Base-by-base conservation (phyloP, 1,284 basidiomycete genomes). In the Ganoderma resinaceum region DNA sequence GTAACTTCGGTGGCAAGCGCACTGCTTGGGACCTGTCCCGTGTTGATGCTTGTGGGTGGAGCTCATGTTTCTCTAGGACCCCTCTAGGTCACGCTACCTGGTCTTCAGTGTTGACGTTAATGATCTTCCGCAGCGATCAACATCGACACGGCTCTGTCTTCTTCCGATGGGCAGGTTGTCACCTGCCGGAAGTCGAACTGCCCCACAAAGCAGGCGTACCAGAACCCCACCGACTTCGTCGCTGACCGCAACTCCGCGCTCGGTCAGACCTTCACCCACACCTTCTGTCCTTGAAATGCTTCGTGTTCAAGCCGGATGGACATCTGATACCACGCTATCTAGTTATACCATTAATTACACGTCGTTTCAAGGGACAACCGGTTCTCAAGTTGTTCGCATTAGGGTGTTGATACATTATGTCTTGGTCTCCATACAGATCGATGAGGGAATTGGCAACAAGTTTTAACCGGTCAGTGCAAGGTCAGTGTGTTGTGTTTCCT, bases 161-260 rank as follows among this genome's bases (percentile, higher is more conserved):
- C 37, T n/a, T 59, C 58, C 18, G 58, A 59, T 16, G 58, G 58
- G 1, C 58, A 59, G 37, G 7, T 4, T 23, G 58, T 59, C 37
- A 11, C 12, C 37, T 59, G 58, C 37, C 18, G 35, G n/a, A 23
- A n/a, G 35, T 40, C 37, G 31, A 40, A 38, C 58, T 59, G 58
- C 37, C 58, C 58, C 9, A 11, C 35, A 18, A 35, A 59, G 33
- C 37, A 59, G 58, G 58, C 58, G 58, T 59, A 37, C 58, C n/a
- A 33, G 5, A 26, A 37, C 37, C 58, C 58, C 5, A 59, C 58
- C 23, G 58, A 59, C 20, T 59, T n/a, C 20, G 58, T 20, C 35
- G 58, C 58, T 6, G 58, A 59, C 37, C 58, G 33, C 35, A 59
- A 59, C 58, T 59, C 58, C 37, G 20, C 35, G n/a, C 58, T 59